A percentile compares a stretch with the other conserved stretches of the same genome.
phyloP scores from a whole-genome alignment of 805 yeast species.

The Wickerhamomyces subpelliculosus region DNA sequence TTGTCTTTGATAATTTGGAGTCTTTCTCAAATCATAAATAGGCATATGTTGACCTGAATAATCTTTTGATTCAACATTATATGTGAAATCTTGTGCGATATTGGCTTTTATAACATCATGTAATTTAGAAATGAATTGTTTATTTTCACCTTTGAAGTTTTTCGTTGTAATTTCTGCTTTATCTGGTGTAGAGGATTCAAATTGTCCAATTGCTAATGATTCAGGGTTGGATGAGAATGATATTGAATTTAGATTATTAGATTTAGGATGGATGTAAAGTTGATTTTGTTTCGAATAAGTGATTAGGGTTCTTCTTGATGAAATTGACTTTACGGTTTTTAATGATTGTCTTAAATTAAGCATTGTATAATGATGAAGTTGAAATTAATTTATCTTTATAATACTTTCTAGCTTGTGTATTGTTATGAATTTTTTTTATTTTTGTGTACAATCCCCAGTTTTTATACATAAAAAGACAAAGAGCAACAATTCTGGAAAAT shows the following conservation, averaged over 20 bases:
- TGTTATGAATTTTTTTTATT: background rate
- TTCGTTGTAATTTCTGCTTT: background rate
- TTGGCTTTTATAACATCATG: constrained; percentile 10
- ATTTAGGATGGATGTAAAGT: constrained; percentile 8
- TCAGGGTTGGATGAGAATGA: constrained; percentile 12
- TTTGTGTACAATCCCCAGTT: background rate
- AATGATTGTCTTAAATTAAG: background rate
- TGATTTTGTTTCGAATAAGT: constrained; percentile 6
- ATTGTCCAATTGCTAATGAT: constrained; percentile 3
- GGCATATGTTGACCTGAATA: constrained; percentile 55
- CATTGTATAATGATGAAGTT: too few relatives aligned
- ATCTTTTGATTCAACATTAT: constrained; percentile 47
- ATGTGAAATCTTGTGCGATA: constrained; percentile 41
- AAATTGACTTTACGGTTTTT: background rate
- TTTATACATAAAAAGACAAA: background rate
- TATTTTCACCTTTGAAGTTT: constrained; percentile 6
- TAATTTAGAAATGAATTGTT: constrained; percentile 5
- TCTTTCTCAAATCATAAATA: constrained; percentile 59
- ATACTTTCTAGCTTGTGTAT: too few relatives aligned
- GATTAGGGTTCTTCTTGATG: background rate
- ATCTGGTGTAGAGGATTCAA: background rate
- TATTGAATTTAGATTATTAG: constrained; percentile 1
- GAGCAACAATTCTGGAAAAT: background rate
- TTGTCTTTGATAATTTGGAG: constrained; percentile 56
- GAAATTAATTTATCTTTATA: too few relatives aligned